Evolutionary conservation across 305 asterid genomes (phyloP).

Genomic region (Fraxinus dipetala): DNA sequence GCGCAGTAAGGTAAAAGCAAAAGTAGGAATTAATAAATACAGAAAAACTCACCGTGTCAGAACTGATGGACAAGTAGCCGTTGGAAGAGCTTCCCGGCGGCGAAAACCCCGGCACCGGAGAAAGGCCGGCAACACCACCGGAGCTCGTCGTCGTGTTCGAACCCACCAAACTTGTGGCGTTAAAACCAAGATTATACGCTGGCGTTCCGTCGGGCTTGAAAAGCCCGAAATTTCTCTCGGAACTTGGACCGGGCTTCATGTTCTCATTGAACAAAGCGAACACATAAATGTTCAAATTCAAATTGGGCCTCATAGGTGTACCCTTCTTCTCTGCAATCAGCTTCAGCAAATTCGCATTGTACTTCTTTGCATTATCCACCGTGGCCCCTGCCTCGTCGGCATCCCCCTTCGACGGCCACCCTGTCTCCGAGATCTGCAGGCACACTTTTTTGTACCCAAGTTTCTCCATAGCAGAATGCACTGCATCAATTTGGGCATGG

Average conservation of each 20-base stretch:
- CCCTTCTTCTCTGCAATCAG: constrained; percentile 53
- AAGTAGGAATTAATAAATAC: background rate
- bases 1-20: background rate
- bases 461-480: constrained; percentile 54
- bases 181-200: constrained; percentile 53
- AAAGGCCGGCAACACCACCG: constrained; percentile 17
- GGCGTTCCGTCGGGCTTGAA: constrained; percentile 81
- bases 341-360: constrained; percentile 62
- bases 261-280: constrained; percentile 84
- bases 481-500: constrained; percentile 74
- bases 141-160: constrained; percentile 29
- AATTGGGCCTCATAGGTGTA: constrained; percentile 66
- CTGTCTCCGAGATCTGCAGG: constrained; percentile 76
- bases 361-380: constrained; percentile 67
- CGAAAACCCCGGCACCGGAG: constrained; percentile 26
- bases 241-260: constrained; percentile 76
- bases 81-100: constrained; percentile 46
- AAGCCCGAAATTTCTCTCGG: constrained; percentile 75
- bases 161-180: constrained; percentile 30
- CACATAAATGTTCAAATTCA: constrained; percentile 54
- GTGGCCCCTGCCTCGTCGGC: constrained; percentile 70
- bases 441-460: constrained; percentile 63
- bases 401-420: constrained; percentile 93
- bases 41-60: constrained; percentile 47
- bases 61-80: constrained; percentile 63